phyloP scores from a whole-genome alignment of 23 red algal genomes.

The Gracilaria domingensis region DNA sequence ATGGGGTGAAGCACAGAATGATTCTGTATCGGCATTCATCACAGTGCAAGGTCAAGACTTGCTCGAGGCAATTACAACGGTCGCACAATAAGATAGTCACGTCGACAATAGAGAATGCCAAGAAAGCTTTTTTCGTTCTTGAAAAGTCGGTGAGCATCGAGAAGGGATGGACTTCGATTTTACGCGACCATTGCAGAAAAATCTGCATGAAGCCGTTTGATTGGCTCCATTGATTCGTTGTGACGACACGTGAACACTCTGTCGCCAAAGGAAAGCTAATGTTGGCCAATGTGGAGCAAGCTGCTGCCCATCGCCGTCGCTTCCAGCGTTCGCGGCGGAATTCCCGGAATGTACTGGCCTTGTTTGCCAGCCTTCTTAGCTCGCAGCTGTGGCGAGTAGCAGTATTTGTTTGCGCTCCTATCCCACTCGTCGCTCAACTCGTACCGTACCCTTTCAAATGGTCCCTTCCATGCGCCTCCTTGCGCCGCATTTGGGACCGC shows the following conservation, averaged over 20 bases:
- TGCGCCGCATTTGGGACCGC: neutral
- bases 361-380: neutral
- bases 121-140: too few species aligned
- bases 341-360: neutral
- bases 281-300: neutral
- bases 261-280: neutral
- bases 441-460: neutral
- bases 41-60: neutral
- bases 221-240: neutral
- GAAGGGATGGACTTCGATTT: neutral
- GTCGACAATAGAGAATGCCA: neutral
- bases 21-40: conserved; percentile 9
- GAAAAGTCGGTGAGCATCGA: too few species aligned
- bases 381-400: neutral
- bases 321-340: neutral
- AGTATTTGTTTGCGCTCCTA: neutral
- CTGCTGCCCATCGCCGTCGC: neutral
- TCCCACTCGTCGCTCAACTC: neutral
- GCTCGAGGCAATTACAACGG: neutral
- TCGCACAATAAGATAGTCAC: neutral
- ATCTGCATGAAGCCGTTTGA: neutral
- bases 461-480: neutral
- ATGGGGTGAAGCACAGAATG: neutral
- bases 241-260: conserved; percentile 11
- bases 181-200: conserved; percentile 8